phyloP scores from a whole-genome alignment of 768 basidiomycete genomes.

The Lactarius pseudohatsudake region DNA sequence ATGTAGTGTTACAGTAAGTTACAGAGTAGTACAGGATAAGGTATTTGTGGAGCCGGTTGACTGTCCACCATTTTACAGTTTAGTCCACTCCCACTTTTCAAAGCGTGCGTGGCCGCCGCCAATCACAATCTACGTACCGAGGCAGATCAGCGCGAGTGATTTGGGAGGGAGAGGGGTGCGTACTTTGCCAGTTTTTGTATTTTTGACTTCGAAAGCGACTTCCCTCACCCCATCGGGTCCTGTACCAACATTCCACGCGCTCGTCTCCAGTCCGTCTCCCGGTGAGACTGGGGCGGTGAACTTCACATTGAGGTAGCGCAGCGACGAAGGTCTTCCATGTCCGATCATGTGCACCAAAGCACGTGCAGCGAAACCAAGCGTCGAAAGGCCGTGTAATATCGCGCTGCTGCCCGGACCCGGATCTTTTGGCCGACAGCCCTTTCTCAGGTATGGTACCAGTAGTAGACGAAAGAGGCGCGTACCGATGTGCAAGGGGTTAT shows the following conservation, averaged over 20 bases:
- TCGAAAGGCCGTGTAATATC: constrained; percentile 82
- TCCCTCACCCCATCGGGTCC: constrained; percentile 41
- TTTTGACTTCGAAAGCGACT: constrained; percentile 42
- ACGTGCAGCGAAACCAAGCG: constrained; percentile 80
- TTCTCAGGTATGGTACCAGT: constrained; percentile 42
- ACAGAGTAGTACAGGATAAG: neutral
- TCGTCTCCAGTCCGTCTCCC: constrained; percentile 77
- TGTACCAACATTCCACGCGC: constrained; percentile 73
- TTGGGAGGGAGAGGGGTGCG: constrained; percentile 3
- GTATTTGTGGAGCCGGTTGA: neutral
- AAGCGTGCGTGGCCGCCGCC: neutral
- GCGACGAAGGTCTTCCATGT: constrained; percentile 55
- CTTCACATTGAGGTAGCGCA: constrained; percentile 67
- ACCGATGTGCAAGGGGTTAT: constrained; percentile 53
- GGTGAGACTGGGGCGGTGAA: constrained; percentile 86
- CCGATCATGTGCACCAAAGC: constrained; percentile 66
- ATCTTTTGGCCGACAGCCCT: constrained; percentile 61
- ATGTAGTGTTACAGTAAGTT: neutral
- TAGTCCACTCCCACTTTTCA: constrained; percentile 1
- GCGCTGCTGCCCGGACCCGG: constrained; percentile 72
- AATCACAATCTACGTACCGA: neutral
- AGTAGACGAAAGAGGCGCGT: constrained; percentile 18
- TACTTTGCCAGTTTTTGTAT: constrained; percentile 42
- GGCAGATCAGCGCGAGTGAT: neutral
- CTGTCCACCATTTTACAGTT: neutral